Evolutionary conservation across 2,329 filamentous ascomycete species (phyloP).

Genomic region (Colletotrichum paranaense): DNA sequence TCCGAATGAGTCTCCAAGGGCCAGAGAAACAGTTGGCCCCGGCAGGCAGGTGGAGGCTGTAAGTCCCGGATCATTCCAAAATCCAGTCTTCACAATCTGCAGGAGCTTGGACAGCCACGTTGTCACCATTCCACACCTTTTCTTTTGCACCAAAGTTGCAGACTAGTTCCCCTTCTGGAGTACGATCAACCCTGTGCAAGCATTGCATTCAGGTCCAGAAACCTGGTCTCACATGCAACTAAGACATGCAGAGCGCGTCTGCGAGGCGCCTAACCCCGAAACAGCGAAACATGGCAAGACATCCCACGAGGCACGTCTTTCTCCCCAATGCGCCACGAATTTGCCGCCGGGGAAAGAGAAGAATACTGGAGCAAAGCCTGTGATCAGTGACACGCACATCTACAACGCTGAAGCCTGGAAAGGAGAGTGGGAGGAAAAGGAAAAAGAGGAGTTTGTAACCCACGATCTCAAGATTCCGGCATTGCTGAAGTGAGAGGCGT

Average conservation of each 20-base stretch:
- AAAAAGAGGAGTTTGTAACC: background rate
- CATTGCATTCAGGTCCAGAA: background rate
- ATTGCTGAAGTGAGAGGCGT: background rate
- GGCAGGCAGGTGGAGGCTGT: background rate
- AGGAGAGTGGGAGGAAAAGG: background rate
- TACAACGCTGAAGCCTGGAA: background rate
- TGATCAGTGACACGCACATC: background rate
- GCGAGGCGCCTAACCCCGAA: background rate
- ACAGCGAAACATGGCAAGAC: background rate
- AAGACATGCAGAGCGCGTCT: background rate
- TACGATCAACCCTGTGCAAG: background rate
- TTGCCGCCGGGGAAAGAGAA: background rate
- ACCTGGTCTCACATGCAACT: background rate
- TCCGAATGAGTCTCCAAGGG: background rate
- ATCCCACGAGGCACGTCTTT: background rate
- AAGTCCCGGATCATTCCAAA: background rate
- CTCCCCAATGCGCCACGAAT: background rate
- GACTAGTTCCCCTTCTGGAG: background rate
- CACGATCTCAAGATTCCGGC: background rate
- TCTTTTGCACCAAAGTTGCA: background rate
- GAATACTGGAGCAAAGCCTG: too few species aligned
- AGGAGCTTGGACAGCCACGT: slow-evolving; percentile 1
- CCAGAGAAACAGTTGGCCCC: background rate
- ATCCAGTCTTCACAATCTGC: background rate
- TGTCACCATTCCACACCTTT: background rate